These are phyloP conservation scores for Exserohilum rostratum DNA, from an alignment of 2,329 filamentous ascomycete genomes.

Conservation along the genomic window DNA sequence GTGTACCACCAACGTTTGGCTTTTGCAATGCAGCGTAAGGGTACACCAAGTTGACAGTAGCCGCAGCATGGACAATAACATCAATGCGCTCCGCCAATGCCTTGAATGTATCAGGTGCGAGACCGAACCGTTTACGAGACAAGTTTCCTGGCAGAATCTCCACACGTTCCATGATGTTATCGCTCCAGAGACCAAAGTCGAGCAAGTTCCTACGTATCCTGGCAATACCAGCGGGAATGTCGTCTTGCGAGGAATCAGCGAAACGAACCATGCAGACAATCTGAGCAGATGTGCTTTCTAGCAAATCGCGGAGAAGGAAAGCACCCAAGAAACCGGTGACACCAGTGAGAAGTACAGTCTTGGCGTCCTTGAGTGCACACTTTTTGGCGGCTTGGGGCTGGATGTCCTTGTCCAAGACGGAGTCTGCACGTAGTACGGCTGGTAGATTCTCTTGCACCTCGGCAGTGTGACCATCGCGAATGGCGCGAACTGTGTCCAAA, in stretches of 20 bases:
- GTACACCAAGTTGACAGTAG: slow-evolving; percentile 76
- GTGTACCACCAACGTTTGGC: slow-evolving; percentile 79
- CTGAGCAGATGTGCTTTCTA: slow-evolving; percentile 71
- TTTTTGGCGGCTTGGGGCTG: slow-evolving; percentile 61
- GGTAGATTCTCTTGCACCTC: slow-evolving; percentile 78
- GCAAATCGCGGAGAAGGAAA: slow-evolving; percentile 71
- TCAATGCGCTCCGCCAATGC: slow-evolving; percentile 69
- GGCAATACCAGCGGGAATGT: slow-evolving; percentile 70
- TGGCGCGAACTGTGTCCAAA: slow-evolving; percentile 70
- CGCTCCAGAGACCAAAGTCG: slow-evolving; percentile 78
- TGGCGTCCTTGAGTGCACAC: slow-evolving; percentile 66
- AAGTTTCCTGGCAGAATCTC: slow-evolving; percentile 77
- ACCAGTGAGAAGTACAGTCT: slow-evolving; percentile 74
- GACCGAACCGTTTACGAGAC: slow-evolving; percentile 70
- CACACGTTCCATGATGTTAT: slow-evolving; percentile 77
- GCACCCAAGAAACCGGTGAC: slow-evolving; percentile 78
- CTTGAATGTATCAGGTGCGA: slow-evolving; percentile 69
- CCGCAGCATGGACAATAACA: slow-evolving; percentile 78
- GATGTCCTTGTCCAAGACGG: slow-evolving; percentile 72
- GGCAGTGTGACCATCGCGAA: slow-evolving; percentile 74
- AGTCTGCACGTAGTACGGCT: slow-evolving; percentile 70
- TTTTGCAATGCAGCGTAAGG: slow-evolving; percentile 77
- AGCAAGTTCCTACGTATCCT: slow-evolving; percentile 76
- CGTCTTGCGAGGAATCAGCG: slow-evolving; percentile 68
- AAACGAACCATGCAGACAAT: slow-evolving; percentile 78